A percentile compares a stretch with the other conserved stretches of the same genome.
phyloP scores from a whole-genome alignment of 306 rosid genomes.

The Malus asiatica region DNA sequence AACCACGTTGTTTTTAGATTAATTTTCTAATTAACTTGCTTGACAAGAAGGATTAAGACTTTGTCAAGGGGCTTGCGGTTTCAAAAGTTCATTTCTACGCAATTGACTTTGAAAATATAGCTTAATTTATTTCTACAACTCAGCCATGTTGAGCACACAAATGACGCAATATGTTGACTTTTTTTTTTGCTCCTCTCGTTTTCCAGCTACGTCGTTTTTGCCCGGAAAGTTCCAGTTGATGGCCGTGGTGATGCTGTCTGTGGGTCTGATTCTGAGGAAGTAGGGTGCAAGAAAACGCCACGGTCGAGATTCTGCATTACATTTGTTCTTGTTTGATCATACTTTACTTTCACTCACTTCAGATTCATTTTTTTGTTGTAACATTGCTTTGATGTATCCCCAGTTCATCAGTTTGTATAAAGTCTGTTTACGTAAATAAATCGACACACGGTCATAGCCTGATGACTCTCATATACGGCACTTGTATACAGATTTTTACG shows the following conservation, averaged over 20 bases:
- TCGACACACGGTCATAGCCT: conserved; percentile 4
- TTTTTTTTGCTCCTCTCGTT: background rate
- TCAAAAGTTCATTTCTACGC: conserved; percentile 2
- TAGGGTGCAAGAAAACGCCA: conserved; percentile 6
- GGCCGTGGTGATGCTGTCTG: conserved; percentile 33
- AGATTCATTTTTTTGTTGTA: background rate
- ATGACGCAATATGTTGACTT: background rate
- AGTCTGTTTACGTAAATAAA: conserved; percentile 15
- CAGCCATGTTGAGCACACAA: background rate
- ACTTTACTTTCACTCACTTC: background rate
- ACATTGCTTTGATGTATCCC: conserved; percentile 13
- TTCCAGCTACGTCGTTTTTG: conserved; percentile 40
- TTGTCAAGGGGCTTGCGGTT: background rate
- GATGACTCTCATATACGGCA: conserved; percentile 5
- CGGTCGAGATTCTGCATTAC: background rate
- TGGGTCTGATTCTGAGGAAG: conserved; percentile 44
- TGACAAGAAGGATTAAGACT: background rate
- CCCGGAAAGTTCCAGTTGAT: conserved; percentile 45
- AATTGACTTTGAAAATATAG: conserved; percentile 1
- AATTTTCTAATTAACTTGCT: background rate
- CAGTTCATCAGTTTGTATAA: conserved; percentile 17
- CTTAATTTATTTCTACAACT: background rate
- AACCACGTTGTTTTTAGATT: background rate
- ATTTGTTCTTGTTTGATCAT: background rate
- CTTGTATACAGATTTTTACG: background rate